Percentiles rank a stretch among this genome's conserved stretches.
These are phyloP conservation scores for Scutellaria galericulata DNA, from an alignment of 257 asterid species.

Conservation along the genomic window DNA sequence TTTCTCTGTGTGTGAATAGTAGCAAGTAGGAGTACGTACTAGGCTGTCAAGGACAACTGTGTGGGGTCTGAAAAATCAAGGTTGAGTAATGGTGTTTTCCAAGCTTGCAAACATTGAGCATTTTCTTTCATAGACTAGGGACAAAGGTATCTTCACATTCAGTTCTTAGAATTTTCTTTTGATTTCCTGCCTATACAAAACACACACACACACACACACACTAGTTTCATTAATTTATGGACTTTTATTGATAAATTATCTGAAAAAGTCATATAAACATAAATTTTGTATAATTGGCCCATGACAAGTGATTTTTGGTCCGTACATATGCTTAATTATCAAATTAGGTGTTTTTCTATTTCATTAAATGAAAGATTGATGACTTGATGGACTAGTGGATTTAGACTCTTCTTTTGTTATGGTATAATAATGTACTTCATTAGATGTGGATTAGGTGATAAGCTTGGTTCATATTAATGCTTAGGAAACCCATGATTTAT, in stretches of 20 bases:
- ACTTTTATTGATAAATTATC: no score
- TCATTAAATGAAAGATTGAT: background rate
- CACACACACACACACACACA: background rate
- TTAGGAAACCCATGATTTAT: no score
- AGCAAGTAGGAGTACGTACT: background rate
- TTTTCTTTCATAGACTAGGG: constrained; percentile 30
- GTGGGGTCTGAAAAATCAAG: constrained; percentile 39
- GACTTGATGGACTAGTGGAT: constrained; percentile 16
- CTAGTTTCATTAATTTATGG: background rate
- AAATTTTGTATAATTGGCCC: background rate
- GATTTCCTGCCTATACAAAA: constrained; percentile 27
- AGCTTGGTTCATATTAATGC: no score
- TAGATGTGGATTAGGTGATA: no score
- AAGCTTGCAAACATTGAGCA: constrained; percentile 16
- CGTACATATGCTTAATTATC: background rate
- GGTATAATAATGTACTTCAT: no score
- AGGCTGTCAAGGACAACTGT: background rate
- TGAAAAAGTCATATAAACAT: no score
- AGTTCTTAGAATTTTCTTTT: constrained; percentile 19
- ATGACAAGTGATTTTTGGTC: background rate
- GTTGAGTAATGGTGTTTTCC: constrained; percentile 13
- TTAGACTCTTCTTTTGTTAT: background rate
- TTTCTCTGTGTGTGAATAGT: no score
- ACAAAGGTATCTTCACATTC: constrained; percentile 30
- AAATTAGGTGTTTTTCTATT: background rate